phyloP scores from a whole-genome alignment of 139 green algal species.

The Tetradesmus lagerheimii region DNA sequence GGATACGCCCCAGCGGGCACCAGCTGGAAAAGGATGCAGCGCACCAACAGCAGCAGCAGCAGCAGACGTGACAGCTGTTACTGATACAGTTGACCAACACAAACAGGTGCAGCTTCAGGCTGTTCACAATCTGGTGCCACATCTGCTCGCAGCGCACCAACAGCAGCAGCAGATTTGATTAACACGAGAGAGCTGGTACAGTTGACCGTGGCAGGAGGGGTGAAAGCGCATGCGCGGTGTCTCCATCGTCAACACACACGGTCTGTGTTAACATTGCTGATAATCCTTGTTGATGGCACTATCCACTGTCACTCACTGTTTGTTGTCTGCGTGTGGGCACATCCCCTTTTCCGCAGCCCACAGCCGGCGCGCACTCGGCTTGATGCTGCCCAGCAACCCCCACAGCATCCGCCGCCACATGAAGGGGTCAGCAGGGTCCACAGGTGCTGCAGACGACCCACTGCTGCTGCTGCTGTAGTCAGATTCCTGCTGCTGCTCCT shows the following conservation, averaged over 20 bases:
- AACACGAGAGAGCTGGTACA: too few species aligned
- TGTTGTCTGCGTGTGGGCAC: conserved; percentile 18
- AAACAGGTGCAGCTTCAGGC: background rate
- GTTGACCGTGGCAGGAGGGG: too few species aligned
- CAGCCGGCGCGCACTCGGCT: background rate
- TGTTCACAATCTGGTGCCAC: background rate
- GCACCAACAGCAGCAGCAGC: background rate
- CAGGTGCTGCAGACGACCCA: background rate
- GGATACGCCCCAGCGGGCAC: too few species aligned
- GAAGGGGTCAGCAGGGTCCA: background rate
- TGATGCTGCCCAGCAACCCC: background rate
- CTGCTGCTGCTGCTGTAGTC: background rate
- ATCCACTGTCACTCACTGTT: background rate
- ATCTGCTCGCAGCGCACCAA: background rate
- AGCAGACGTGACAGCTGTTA: background rate
- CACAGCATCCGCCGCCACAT: conserved; percentile 21
- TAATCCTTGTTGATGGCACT: background rate
- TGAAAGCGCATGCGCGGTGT: too few species aligned
- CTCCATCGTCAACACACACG: too few species aligned
- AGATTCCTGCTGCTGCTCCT: background rate
- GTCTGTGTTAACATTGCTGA: too few species aligned
- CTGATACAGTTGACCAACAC: background rate
- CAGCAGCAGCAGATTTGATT: background rate
- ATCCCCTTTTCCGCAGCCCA: background rate
- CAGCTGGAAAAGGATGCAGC: too few species aligned